Base-by-base conservation (phyloP, 2,329 filamentous ascomycete genomes). In the Fusarium luffae region DNA sequence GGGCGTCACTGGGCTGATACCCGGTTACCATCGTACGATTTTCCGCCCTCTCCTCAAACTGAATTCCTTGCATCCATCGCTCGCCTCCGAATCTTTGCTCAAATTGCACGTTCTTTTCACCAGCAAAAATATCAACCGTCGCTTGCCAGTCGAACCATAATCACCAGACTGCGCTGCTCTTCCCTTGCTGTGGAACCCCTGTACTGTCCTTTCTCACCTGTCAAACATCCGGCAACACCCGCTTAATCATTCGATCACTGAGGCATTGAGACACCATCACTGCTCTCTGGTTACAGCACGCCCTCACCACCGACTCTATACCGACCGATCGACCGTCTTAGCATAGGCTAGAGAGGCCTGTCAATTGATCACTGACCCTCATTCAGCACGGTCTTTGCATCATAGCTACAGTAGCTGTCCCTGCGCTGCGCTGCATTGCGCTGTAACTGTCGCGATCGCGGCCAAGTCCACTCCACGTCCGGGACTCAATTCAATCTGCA, bases 21-120 rank as follows among this genome's bases (percentile, higher is more conserved):
- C 66, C 61, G 54, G 64, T 68, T 69, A 68, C 70, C 70, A 77
- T 77, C 75, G 74, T 78, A 77, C 76, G 76, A 77, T 77, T 75
- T 69, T 64, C 51, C 56, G 51, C 69, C 65, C 59, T 71, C 70
- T 72, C 69, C 70, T 68, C 73, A 75, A 68, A 63, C 64, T 59
- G 71, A 75, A 72, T 73, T 74, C 69, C 73, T 74, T 75, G 72
- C 72, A 74, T 59, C 54, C 55, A 63, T 71, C 69, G 65, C 68
- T 69, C 40, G 62, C 32, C 62, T 68, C 60, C 70, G 51, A 64
- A 62, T 57, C 47, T 68, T 68, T 69, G 37, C 61, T 70, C 73
- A 70, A 71, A 41, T 64, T 56, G 61, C 44, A 27, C 41, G 51
- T 46, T 63, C 65, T 65, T 41, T 63, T 64, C 72, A 72, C 63